Percentiles rank a stretch among this genome's conserved stretches.
Conservation (phyloP, 192 early-diverging fungal species). For the Jimgerdemannia lactiflua region DNA sequence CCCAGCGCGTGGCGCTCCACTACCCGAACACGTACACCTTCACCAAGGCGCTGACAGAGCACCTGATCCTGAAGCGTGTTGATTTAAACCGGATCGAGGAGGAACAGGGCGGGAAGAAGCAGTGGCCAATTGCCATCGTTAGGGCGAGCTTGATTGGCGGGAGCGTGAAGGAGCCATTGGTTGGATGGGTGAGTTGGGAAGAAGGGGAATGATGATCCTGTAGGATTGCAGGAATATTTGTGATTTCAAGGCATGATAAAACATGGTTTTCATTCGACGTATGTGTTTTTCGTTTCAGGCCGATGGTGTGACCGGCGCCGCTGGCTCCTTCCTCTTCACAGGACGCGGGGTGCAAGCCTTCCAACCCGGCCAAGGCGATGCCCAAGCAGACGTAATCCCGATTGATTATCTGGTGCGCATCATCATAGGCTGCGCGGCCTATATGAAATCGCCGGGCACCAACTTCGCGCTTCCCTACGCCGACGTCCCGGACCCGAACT, state of each 20-base stretch:
- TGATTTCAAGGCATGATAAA: neutral
- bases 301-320: conserved; percentile 29
- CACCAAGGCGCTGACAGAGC: conserved; percentile 46
- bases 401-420: conserved; percentile 30
- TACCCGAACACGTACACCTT: conserved; percentile 45
- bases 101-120: conserved; percentile 25
- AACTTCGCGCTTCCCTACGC: conserved; percentile 27
- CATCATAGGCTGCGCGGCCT: conserved; percentile 23
- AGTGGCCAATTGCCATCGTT: conserved; percentile 28
- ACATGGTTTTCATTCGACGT: neutral
- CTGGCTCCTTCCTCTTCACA: conserved; percentile 24
- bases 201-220: neutral
- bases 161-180: conserved; percentile 24
- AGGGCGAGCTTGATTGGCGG: conserved; percentile 23
- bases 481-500: neutral
- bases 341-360: conserved; percentile 24
- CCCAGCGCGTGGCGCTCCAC: conserved; percentile 16
- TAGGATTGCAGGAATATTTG: neutral
- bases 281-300: conserved; percentile 18
- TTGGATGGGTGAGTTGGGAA: conserved; percentile 29
- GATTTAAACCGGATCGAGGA: conserved; percentile 30
- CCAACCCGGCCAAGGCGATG: conserved; percentile 21
- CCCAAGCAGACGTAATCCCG: conserved; percentile 27
- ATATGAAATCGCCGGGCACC: conserved; percentile 14
- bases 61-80: conserved; percentile 33